Percentiles rank a stretch among this genome's conserved stretches.
phyloP scores from a whole-genome alignment of 805 yeast genomes.

The Saturnispora kantuleensis region DNA sequence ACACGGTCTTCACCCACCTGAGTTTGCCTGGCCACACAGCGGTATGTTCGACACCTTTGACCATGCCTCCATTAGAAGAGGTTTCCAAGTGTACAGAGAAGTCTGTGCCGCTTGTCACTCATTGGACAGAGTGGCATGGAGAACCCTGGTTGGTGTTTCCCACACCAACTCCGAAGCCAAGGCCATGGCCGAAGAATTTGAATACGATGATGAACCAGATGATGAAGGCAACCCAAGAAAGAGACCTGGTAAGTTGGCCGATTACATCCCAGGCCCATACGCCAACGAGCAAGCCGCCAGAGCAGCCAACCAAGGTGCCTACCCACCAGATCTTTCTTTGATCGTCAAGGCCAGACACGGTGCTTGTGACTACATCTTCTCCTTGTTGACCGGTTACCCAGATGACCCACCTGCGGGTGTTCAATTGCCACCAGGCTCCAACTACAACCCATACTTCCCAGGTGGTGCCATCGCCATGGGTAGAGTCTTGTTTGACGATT shows the following conservation, averaged over 20 bases:
- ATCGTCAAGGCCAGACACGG: slow-evolving; percentile 99
- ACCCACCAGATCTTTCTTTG: slow-evolving; percentile 95
- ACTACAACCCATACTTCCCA: slow-evolving; percentile 99
- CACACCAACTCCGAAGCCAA: slow-evolving; percentile 86
- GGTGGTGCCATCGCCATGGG: slow-evolving; percentile 99
- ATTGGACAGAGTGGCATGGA: slow-evolving; percentile 94
- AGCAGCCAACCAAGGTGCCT: slow-evolving; percentile 98
- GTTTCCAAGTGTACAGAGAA: slow-evolving; percentile 97
- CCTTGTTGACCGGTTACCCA: slow-evolving; percentile 96
- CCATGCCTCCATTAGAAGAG: slow-evolving; percentile 95
- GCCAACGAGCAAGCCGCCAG: slow-evolving; percentile 98
- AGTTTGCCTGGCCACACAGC: slow-evolving; percentile 85
- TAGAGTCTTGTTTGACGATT: slow-evolving; percentile 92
- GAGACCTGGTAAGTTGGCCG: slow-evolving; percentile 97
- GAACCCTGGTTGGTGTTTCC: slow-evolving; percentile 93
- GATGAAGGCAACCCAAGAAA: slow-evolving; percentile 95
- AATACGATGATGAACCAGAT: slow-evolving; percentile 94
- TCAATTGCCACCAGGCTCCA: slow-evolving; percentile 80
- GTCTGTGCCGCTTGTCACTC: slow-evolving; percentile 99
- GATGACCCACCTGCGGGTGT: slow-evolving; percentile 99
- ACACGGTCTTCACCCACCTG: slow-evolving; percentile 96
- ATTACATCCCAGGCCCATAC: slow-evolving; percentile 89
- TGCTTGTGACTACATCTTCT: slow-evolving; percentile 89
- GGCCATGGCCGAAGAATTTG: slow-evolving; percentile 91
- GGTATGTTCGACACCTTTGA: slow-evolving; percentile 89